phyloP scores from a whole-genome alignment of 1,284 basidiomycete genomes.

The Cutaneotrichosporon mucoides region DNA sequence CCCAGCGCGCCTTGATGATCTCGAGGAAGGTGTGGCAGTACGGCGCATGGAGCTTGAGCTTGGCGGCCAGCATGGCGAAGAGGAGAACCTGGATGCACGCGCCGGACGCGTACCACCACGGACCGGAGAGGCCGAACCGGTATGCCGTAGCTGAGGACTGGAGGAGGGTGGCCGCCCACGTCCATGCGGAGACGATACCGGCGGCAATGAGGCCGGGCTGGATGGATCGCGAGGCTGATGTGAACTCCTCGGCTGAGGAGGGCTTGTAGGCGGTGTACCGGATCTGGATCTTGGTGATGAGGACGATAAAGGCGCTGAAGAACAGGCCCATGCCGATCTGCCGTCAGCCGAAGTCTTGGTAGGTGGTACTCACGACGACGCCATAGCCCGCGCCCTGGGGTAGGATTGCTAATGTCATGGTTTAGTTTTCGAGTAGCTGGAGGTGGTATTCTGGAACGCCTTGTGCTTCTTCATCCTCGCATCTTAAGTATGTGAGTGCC shows the following conservation, averaged over 20 bases:
- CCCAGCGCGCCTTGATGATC: slow-evolving; percentile 68
- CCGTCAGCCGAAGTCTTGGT: slow-evolving; percentile 1
- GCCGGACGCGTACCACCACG: slow-evolving; percentile 42
- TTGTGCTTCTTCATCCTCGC: too few relatives aligned
- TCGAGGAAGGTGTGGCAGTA: slow-evolving; percentile 55
- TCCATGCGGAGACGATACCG: slow-evolving; percentile 67
- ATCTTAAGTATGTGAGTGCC: not conserved
- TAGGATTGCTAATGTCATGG: slow-evolving; percentile 14
- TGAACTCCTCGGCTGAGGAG: slow-evolving; percentile 66
- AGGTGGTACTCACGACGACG: slow-evolving; percentile 59
- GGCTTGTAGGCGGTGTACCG: slow-evolving; percentile 41
- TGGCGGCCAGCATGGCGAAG: slow-evolving; percentile 55
- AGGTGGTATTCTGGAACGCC: not conserved
- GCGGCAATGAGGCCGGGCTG: slow-evolving; percentile 87
- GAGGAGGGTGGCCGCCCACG: slow-evolving; percentile 55
- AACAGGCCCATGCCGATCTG: slow-evolving; percentile 69
- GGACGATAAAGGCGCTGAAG: slow-evolving; percentile 70
- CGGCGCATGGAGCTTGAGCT: slow-evolving; percentile 57
- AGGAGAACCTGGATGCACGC: slow-evolving; percentile 53
- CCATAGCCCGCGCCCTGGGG: slow-evolving; percentile 69
- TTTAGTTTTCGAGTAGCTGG: not conserved
- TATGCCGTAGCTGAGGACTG: slow-evolving; percentile 51
- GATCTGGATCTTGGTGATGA: slow-evolving; percentile 39
- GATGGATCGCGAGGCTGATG: slow-evolving; percentile 63
- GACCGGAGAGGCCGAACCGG: slow-evolving; percentile 68